Evolutionary conservation across 2,329 filamentous ascomycete species (phyloP), one percentile per base, ranked within the genome.

Genomic region (Fusarium sp.): DNA sequence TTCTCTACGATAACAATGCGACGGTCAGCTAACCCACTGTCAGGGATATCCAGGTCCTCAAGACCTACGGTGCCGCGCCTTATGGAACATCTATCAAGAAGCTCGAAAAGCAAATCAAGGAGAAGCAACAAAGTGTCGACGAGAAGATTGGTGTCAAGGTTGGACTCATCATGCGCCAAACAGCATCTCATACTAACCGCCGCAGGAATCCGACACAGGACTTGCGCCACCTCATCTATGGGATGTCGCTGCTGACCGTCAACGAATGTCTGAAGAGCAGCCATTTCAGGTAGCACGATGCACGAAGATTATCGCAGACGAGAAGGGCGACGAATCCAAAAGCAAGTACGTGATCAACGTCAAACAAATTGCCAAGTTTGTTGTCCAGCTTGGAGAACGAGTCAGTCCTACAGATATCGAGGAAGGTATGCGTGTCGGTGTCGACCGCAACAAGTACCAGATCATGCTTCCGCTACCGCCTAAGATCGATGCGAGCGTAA

Each of bases 291-390:
- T 99, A 70, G 96, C 96, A 71, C 89, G 96, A 78, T 99, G 96
- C 87, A 99, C 96, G 64, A 99, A 99, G 87, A 99, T 99, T 81
- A 99, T 99, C 75, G 90, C 94, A 66, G 95, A 98, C 78, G 94
- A 97, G 80, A 95, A 96, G 82, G 81, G 81, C n/a, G 94, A 98
- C 79, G 86, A 93, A 65, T 93, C 97, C 69, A 99, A 99, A 89
- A 97, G 92, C 89, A 99, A 98, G 90, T 99, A 99, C 85, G 94
- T 99, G 77, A 99, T 99, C 88, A 99, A 99, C 83, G 95, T 99
- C 75, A 99, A 99, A 86, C 96, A 99, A 82, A 99, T 99, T 77
- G 96, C 96, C 77, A 99, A 99, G 84, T 99, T 99, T 77, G 96
- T 99, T 52, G 96, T 99, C 72, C 96, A 98, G 82, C 89, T 99